Conservation (phyloP, 2,329 filamentous ascomycete genomes). For the Sporothrix inflata region DNA sequence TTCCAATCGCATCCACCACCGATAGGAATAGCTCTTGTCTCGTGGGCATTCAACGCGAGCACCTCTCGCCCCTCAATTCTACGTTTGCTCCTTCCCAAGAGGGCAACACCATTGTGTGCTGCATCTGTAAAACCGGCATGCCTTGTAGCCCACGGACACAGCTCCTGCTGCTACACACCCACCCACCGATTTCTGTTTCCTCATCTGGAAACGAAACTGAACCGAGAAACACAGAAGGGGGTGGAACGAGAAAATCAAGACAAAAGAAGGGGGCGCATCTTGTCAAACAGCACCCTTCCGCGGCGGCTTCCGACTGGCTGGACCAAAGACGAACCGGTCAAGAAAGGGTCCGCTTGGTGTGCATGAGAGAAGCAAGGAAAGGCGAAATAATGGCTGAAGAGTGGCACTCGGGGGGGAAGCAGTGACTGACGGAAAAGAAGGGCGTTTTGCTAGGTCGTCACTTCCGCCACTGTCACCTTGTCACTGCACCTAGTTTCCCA, state of each 20-base stretch:
- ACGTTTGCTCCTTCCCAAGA: neutral
- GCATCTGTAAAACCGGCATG: neutral
- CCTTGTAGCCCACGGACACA: neutral
- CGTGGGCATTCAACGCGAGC: neutral
- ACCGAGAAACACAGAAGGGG: neutral
- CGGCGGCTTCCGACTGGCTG: conserved; percentile 20
- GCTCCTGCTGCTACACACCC: neutral
- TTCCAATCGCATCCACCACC: neutral
- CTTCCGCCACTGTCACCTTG: conserved; percentile 7
- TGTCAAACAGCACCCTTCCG: neutral
- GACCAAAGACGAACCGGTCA: neutral
- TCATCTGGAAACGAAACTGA: neutral
- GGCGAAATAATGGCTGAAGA: neutral
- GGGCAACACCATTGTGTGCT: neutral
- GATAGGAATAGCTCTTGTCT: neutral
- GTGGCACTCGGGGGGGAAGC: neutral
- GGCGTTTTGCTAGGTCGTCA: neutral
- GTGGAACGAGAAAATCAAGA: neutral
- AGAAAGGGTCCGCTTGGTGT: neutral
- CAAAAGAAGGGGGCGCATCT: neutral
- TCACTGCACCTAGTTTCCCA: neutral
- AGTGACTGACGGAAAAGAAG: neutral
- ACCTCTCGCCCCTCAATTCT: neutral
- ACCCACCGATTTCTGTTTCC: neutral
- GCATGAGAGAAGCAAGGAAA: neutral